Base-by-base conservation (phyloP, 2,329 filamentous ascomycete species). In the Dactylellina haptotyla region DNA sequence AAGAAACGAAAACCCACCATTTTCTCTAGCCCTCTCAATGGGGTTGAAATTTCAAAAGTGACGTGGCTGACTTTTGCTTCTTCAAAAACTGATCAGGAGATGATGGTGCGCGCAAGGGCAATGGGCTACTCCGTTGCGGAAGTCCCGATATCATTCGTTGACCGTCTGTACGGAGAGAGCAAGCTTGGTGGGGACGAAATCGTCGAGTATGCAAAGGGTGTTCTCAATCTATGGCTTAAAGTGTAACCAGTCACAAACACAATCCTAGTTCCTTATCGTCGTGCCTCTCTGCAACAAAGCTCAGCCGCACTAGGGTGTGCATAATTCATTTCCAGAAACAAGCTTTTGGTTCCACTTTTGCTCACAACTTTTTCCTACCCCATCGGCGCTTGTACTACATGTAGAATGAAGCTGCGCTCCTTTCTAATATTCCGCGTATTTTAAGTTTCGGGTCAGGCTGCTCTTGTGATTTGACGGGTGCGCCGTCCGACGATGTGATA, bases 171-270 rank as follows among this genome's bases (percentile, higher is more conserved):
- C 80, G 95, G 95, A 30, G 94, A 97, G 84, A 93, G 89, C 80
- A 99, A 98, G 85, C 85, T 99, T 59, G 93, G 94, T 23, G 92
- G 92, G 0, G 90, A 93, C 79, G 95, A 99, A 85, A 97, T 99
- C 82, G 91, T 96, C 64, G 92, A 97, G 82, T 99, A 98, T 81
- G 89, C 93, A 57, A 96, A 96, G 85, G 91, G 91, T 2, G 90
- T 95, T 37, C 81, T 93, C 75, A 87, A 83, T 75, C 82, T 95
- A 78, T 95, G 91, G 90, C 82, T 91, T 79, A 92, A 89, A 83
- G 90, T 93, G 75, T 93, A 82, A 46, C 78, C n/a, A n/a, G n/a
- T n/a, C n/a, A n/a, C n/a, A n/a, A n/a, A n/a, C n/a, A n/a, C n/a
- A n/a, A n/a, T n/a, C n/a, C n/a, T n/a, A n/a, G n/a, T n/a, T n/a